Conservation (phyloP, 129 eudicot genomes). For the Kitagawia praeruptora region DNA sequence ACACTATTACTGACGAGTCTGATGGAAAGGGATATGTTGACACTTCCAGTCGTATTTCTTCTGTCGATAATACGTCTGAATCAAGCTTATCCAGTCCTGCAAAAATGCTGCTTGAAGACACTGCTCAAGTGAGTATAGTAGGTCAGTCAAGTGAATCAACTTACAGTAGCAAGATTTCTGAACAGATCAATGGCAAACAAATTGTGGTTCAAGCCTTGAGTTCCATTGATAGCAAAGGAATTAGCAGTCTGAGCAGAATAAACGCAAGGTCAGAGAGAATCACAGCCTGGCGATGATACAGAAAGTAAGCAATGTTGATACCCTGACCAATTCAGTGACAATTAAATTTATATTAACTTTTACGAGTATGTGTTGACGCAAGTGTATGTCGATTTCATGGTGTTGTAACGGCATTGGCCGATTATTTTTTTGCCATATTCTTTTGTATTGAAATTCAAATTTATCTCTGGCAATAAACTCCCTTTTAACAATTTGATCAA, state of each 20-base stretch:
- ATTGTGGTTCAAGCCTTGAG: slow-evolving; percentile 19
- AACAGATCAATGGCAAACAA: slow-evolving; percentile 7
- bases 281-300: slow-evolving; percentile 51
- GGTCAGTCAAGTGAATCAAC: slow-evolving; percentile 14
- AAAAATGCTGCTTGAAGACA: slow-evolving; percentile 14
- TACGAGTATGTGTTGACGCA: not conserved
- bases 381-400: not conserved
- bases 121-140: not conserved
- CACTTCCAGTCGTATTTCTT: slow-evolving; percentile 19
- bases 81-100: slow-evolving; percentile 7
- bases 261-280: slow-evolving; percentile 49
- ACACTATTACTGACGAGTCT: slow-evolving; percentile 35
- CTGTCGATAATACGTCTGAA: slow-evolving; percentile 6
- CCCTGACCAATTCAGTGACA: not conserved
- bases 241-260: slow-evolving; percentile 48
- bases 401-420: not conserved
- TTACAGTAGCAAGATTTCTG: slow-evolving; percentile 9
- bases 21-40: slow-evolving; percentile 28
- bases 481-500: not conserved
- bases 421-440: not conserved
- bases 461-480: not conserved
- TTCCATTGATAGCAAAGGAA: slow-evolving; percentile 27
- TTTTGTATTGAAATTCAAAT: not conserved
- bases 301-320: not conserved
- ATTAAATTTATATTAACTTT: not conserved